Evolutionary conservation across 768 basidiomycete genomes (phyloP), one percentile per base, ranked within the genome.

Genomic region (Termitomyces sp.): DNA sequence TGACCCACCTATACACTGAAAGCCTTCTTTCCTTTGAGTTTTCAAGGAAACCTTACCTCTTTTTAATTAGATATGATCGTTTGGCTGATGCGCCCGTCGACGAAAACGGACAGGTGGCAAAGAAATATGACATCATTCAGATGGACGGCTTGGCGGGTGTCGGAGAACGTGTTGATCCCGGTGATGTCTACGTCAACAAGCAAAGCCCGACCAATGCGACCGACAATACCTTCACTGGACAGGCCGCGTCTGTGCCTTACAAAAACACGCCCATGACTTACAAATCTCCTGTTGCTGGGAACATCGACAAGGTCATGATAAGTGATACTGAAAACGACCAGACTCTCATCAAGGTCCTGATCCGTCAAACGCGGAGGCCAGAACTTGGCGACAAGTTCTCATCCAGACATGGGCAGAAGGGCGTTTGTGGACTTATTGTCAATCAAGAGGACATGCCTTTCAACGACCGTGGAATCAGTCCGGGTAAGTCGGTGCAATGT

Each of bases 401-500:
- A 40, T 94, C 92, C 2, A 76, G 97, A 60, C 97, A 99, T 66
- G 97, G 97, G 44, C 97, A 99, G 73, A 99, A 99, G 72, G 97
- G 97, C 55, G 97, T 99, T 11, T 98, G 96, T 72, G 97, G 97
- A 24, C 72, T 99, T 69, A 98, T 99, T 68, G 97, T 99, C 53
- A 96, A 96, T 64, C 97, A 99, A 65, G 94, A 94, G 64, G 97
- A 99, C 71, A 86, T 99, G 92, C 97, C 96, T 2, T 99, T 99
- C 77, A 97, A 97, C 64, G 95, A 98, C 71, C 90, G 93, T 68
- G 97, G 97, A 22, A 94, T 98, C 62, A 85, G 81, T 64, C 95
- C 93, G 46, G 91, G 91, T 90, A 71, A 57, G 78, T 69, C 42
- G 55, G 37, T 50, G 57, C 51, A 43, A 49, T 58, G 41, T 30